Conservation (phyloP, 2,329 filamentous ascomycete species). For the Epichloe gansuensis region DNA sequence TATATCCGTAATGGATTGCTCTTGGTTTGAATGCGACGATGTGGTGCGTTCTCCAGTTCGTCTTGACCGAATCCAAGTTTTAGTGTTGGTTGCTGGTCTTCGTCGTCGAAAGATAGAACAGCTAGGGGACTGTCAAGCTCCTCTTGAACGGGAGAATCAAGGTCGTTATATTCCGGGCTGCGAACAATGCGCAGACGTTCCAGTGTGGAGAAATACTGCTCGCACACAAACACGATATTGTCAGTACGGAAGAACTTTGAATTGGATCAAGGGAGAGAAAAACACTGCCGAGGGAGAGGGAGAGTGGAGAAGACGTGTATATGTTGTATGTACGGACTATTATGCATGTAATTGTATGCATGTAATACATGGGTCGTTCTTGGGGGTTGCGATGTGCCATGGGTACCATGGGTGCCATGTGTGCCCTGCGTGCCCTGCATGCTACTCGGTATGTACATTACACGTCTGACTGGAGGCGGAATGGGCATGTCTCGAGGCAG, state of each 20-base stretch:
- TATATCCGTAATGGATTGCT: constrained; percentile 1
- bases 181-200: constrained; percentile 57
- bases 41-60: constrained; percentile 8
- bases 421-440: neutral
- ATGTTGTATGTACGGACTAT: too few species aligned
- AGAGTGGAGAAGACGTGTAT: neutral
- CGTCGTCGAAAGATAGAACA: constrained; percentile 5
- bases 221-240: neutral
- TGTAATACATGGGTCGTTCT: neutral
- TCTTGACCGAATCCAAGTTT: constrained; percentile 8
- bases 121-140: constrained; percentile 13
- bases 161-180: constrained; percentile 19
- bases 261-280: neutral
- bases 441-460: neutral
- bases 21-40: constrained; percentile 1
- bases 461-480: constrained; percentile 13
- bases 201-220: constrained; percentile 59
- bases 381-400: constrained; percentile 1
- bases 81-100: constrained; percentile 1
- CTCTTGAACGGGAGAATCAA: constrained; percentile 14
- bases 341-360: neutral
- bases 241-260: constrained; percentile 1
- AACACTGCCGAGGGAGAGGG: neutral
- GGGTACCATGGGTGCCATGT: neutral
- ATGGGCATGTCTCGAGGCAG: constrained; percentile 26